These are phyloP conservation scores for Aspergillus hortae DNA, from an alignment of 2,329 filamentous ascomycete genomes.

Conservation along the genomic window DNA sequence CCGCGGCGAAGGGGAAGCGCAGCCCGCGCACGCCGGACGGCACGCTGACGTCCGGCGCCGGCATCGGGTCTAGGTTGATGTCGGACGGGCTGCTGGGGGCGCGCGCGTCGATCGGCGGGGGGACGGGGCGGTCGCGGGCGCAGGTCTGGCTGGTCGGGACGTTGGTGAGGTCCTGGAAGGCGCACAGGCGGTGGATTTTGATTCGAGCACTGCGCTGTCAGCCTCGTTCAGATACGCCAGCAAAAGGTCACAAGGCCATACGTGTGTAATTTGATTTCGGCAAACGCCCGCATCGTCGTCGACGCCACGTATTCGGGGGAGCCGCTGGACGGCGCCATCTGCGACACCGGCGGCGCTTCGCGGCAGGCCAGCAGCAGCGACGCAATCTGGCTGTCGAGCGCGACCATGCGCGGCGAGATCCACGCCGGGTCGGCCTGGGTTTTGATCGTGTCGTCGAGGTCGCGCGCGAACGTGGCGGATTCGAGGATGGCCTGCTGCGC, in stretches of 20 bases:
- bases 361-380: slow-evolving; percentile 13
- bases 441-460: slow-evolving; percentile 15
- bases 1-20: slow-evolving; percentile 20
- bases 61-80: not conserved
- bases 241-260: not conserved
- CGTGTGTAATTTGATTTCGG: slow-evolving; percentile 26
- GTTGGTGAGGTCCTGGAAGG: slow-evolving; percentile 25
- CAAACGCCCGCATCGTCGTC: slow-evolving; percentile 19
- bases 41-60: not conserved
- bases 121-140: not conserved
- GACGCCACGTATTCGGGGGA: slow-evolving; percentile 19
- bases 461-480: slow-evolving; percentile 18
- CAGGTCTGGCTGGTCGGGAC: not conserved
- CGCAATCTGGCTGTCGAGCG: slow-evolving; percentile 17
- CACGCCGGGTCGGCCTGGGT: slow-evolving; percentile 8
- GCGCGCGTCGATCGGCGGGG: not conserved
- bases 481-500: slow-evolving; percentile 22
- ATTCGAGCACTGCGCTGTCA: slow-evolving; percentile 21
- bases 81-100: not conserved
- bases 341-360: slow-evolving; percentile 4
- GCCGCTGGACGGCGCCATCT: slow-evolving; percentile 4
- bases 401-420: slow-evolving; percentile 15
- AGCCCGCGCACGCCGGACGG: slow-evolving; percentile 1
- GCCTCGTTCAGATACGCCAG: too few species aligned
- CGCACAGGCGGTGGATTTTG: slow-evolving; percentile 27